Evolutionary conservation across 2,329 filamentous ascomycete genomes (phyloP).

Genomic region (Nemania diffusa): DNA sequence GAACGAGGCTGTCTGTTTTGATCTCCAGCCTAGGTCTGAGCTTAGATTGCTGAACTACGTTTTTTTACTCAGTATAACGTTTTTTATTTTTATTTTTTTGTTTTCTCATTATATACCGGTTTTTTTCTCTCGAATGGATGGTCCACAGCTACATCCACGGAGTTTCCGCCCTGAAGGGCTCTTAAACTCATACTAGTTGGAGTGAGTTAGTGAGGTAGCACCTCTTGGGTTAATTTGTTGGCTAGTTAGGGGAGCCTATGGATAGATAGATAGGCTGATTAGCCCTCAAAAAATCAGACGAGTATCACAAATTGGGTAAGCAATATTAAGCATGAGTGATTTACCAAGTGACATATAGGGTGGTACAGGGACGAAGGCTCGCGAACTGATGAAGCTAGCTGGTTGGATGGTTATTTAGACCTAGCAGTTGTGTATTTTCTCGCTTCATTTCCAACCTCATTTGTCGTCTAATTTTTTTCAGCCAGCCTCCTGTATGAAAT

Average conservation of each 20-base stretch:
- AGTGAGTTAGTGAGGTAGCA: neutral
- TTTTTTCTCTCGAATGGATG: neutral
- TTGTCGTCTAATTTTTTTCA: neutral
- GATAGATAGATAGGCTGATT: neutral
- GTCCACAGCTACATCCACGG: neutral
- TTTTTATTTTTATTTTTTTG: no score
- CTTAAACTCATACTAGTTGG: neutral
- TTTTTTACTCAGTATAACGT: neutral
- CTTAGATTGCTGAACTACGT: neutral
- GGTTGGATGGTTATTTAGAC: neutral
- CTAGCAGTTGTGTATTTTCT: neutral
- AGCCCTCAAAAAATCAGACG: neutral
- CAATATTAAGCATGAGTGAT: neutral
- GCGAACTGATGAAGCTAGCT: neutral
- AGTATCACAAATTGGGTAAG: neutral
- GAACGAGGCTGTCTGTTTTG: neutral
- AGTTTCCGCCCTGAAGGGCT: neutral
- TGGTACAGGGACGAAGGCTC: slow-evolving; percentile 10
- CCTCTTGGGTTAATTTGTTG: neutral
- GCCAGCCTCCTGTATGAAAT: neutral
- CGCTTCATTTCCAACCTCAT: neutral
- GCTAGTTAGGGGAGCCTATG: slow-evolving; percentile 1
- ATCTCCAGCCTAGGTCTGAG: neutral
- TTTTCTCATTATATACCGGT: neutral
- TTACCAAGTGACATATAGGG: slow-evolving; percentile 1